Conservation (phyloP, 495 filamentous ascomycete species). For the Staphylotrichum tortipilum region DNA sequence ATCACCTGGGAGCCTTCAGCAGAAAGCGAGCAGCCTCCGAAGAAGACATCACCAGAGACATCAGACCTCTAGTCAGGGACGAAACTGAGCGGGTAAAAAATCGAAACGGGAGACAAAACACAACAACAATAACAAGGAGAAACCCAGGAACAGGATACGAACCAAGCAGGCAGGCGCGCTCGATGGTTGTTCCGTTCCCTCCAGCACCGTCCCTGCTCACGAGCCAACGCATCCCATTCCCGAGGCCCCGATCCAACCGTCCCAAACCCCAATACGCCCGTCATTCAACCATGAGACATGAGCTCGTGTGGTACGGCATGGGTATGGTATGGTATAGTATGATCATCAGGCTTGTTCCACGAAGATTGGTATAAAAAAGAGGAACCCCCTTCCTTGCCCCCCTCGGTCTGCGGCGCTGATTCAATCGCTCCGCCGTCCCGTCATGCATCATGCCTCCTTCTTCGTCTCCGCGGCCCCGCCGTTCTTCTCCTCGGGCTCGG, state of each 20-base stretch:
- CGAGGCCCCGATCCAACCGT: background rate
- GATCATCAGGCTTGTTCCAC: constrained; percentile 5
- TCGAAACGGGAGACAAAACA: too few species aligned
- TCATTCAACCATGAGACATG: constrained; percentile 1
- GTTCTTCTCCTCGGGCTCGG: background rate
- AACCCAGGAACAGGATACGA: background rate
- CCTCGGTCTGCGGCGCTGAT: too few species aligned
- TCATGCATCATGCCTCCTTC: constrained; percentile 2
- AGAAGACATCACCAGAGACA: too few species aligned
- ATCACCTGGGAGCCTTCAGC: too few species aligned
- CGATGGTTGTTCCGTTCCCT: too few species aligned
- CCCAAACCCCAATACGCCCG: background rate
- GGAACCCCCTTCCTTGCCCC: background rate
- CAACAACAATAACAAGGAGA: too few species aligned
- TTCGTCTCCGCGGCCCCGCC: background rate
- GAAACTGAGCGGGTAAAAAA: too few species aligned
- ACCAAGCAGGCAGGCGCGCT: too few species aligned
- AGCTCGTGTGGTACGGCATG: background rate
- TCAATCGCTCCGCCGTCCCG: background rate
- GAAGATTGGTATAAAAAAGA: constrained; percentile 5
- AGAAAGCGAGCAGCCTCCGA: too few species aligned
- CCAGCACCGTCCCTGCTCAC: background rate
- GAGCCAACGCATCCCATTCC: too few species aligned
- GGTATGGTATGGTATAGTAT: constrained; percentile 1
- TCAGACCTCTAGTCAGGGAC: too few species aligned